A percentile compares a stretch with the other conserved stretches of the same genome.
Conservation (phyloP, 1,139 yeast genomes). For the Suhomyces taliae region DNA sequence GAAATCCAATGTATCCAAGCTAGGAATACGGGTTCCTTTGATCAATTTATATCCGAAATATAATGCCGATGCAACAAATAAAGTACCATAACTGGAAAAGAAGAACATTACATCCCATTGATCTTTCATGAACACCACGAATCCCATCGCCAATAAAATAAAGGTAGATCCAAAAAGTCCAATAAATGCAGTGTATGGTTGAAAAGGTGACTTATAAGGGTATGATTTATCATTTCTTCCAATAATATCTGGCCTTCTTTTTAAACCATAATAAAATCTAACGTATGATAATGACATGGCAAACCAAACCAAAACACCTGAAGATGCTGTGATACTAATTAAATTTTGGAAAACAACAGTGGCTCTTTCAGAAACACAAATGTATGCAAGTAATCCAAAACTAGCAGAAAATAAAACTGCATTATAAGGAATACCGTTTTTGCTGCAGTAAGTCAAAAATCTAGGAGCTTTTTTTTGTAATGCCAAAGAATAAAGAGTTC, state of each 20-base stretch:
- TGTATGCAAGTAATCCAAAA: slow-evolving; percentile 60
- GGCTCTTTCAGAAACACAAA: slow-evolving; percentile 59
- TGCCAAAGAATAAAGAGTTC: slow-evolving; percentile 76
- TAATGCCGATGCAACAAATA: slow-evolving; percentile 53
- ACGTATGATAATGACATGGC: slow-evolving; percentile 76
- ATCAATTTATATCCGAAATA: slow-evolving; percentile 56
- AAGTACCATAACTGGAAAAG: slow-evolving; percentile 67
- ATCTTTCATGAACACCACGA: slow-evolving; percentile 59
- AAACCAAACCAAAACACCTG: slow-evolving; percentile 77
- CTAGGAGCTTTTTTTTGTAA: slow-evolving; percentile 69
- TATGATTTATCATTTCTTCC: slow-evolving; percentile 64
- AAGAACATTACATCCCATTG: slow-evolving; percentile 66
- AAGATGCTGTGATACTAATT: slow-evolving; percentile 63
- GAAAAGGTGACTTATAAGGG: slow-evolving; percentile 75
- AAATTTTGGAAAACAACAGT: slow-evolving; percentile 67
- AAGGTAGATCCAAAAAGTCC: slow-evolving; percentile 60
- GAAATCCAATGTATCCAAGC: slow-evolving; percentile 68
- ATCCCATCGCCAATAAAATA: slow-evolving; percentile 67
- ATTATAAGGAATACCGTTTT: slow-evolving; percentile 70
- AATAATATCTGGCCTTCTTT: slow-evolving; percentile 64
- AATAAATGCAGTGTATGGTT: slow-evolving; percentile 70
- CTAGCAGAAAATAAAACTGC: slow-evolving; percentile 63
- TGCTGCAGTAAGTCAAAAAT: slow-evolving; percentile 58
- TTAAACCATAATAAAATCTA: slow-evolving; percentile 68
- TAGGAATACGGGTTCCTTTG: slow-evolving; percentile 56